A percentile compares a stretch with the other conserved stretches of the same genome.
These are phyloP conservation scores for Coniochaeta pulveracea DNA, from an alignment of 2,329 filamentous ascomycete genomes.

Conservation along the genomic window DNA sequence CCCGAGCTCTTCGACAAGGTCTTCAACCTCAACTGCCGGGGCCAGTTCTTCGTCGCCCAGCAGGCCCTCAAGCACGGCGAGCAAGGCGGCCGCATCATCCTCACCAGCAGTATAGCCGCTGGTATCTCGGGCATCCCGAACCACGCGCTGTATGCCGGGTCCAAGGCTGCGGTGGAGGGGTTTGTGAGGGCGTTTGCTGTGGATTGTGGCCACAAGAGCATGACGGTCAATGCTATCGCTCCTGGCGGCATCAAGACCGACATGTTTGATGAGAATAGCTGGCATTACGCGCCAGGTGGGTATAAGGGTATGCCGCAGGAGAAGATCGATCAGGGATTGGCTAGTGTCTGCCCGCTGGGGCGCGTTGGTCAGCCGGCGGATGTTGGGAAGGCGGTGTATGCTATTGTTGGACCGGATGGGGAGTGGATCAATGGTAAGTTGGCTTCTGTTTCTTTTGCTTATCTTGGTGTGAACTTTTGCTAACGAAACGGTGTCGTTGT, in stretches of 20 bases:
- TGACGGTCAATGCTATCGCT: constrained; percentile 64
- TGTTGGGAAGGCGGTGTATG: constrained; percentile 45
- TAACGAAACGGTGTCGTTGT: background rate
- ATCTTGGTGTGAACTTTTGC: constrained; percentile 1
- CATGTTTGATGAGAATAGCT: constrained; percentile 63
- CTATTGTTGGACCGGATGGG: constrained; percentile 43
- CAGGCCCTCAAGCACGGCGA: constrained; percentile 62
- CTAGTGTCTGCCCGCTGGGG: constrained; percentile 45
- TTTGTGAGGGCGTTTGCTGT: constrained; percentile 62
- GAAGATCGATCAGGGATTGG: constrained; percentile 42
- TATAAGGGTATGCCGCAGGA: constrained; percentile 37
- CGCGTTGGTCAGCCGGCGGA: constrained; percentile 46
- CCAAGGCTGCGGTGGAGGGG: constrained; percentile 62
- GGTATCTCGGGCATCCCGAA: constrained; percentile 55
- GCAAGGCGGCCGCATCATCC: constrained; percentile 58
- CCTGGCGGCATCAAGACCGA: constrained; percentile 65
- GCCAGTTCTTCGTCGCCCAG: constrained; percentile 70
- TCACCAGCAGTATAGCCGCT: constrained; percentile 61
- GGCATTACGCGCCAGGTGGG: constrained; percentile 51
- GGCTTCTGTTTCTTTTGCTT: background rate
- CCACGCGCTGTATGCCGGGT: constrained; percentile 61
- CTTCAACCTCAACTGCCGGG: constrained; percentile 59
- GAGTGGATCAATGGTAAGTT: constrained; percentile 56
- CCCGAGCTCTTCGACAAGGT: constrained; percentile 62
- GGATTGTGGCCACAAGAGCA: constrained; percentile 55